Evolutionary conservation across 1,284 basidiomycete species (phyloP), one percentile per base, ranked within the genome.

Genomic region (Neolentinus lepideus): DNA sequence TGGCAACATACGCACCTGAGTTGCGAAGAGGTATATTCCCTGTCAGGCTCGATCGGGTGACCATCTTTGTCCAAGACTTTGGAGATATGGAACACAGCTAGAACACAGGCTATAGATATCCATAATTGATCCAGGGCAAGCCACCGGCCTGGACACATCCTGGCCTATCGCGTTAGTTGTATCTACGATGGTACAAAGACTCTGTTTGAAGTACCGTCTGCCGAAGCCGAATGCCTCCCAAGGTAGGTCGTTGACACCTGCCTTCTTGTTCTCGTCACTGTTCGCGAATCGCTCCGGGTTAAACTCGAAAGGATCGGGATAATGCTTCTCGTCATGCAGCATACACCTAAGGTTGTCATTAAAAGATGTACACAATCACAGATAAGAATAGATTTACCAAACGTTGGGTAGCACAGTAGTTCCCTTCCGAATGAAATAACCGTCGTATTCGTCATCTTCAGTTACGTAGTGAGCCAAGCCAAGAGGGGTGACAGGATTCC

Each of bases 71-170:
- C 76, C 12, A 70, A 54, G 10, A 71, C 65, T 61, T 72, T 74
- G 43, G 65, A 58, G 31, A 80, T 72, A 52, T 72, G 64, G 61
- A 74, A 77, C 12, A 73, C 71, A 8, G 74, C 63, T 33, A 81
- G 60, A 35, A 77, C 68, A 1, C 73, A 75, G 38, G 75, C 76
- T 24, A 79, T 66, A 14, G 72, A 64, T 50, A 80, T 74, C 74
- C 75, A 81, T 19, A 81, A 58, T 16, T 73, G 70, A 59, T 79
- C 76, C 56, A 74, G 54, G 80, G 66, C 66, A 71, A 50, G 25
- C 47, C 47, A 71, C 52, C 70, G 64, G 4, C 79, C 80, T 1
- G 79, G 77, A 59, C 79, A 81, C 51, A 72, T 59, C 29, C 75
- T 78, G 47, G 21, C 52, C 48, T 25, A 29, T 21, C 54, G 24